A percentile compares a stretch with the other conserved stretches of the same genome.
Conservation (phyloP, 2,329 filamentous ascomycete genomes). For the Aspergillus proliferans region DNA sequence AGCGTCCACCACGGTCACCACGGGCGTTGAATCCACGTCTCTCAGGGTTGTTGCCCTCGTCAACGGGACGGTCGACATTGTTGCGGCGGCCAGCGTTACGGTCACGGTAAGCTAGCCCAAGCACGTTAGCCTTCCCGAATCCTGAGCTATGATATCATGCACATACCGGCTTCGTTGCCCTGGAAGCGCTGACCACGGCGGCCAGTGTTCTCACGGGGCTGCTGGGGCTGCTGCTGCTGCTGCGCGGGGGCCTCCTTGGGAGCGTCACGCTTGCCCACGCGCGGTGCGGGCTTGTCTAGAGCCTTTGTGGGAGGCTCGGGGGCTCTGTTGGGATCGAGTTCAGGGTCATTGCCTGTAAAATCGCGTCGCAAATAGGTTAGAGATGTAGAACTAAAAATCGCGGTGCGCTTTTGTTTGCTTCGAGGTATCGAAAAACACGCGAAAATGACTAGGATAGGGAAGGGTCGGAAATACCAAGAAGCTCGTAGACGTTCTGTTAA, state of each 20-base stretch:
- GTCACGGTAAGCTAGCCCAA: conserved; percentile 72
- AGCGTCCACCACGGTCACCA: conserved; percentile 53
- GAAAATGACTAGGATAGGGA: conserved; percentile 10
- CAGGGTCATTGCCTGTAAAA: conserved; percentile 59
- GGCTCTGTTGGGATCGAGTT: conserved; percentile 66
- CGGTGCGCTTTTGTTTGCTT: conserved; percentile 4
- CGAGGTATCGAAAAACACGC: not conserved
- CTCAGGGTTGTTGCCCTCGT: conserved; percentile 52
- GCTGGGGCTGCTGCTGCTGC: no score
- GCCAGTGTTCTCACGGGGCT: conserved; percentile 36
- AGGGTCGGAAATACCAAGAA: conserved; percentile 69
- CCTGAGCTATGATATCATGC: not conserved
- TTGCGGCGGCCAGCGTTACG: conserved; percentile 70
- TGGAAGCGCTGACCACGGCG: conserved; percentile 48
- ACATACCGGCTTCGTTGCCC: conserved; percentile 85
- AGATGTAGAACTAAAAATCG: conserved; percentile 3
- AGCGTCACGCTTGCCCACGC: conserved; percentile 81
- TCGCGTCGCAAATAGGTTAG: conserved; percentile 25
- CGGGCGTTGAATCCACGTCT: conserved; percentile 49
- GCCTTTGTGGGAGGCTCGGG: conserved; percentile 77
- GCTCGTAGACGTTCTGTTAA: conserved; percentile 86
- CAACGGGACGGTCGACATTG: conserved; percentile 75
- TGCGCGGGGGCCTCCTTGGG: conserved; percentile 61
- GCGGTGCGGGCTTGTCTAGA: conserved; percentile 73
- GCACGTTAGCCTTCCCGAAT: not conserved